Percentiles rank a stretch among this genome's conserved stretches.
phyloP scores from a whole-genome alignment of 2,329 filamentous ascomycete genomes.

The Epichloe coenophiala region DNA sequence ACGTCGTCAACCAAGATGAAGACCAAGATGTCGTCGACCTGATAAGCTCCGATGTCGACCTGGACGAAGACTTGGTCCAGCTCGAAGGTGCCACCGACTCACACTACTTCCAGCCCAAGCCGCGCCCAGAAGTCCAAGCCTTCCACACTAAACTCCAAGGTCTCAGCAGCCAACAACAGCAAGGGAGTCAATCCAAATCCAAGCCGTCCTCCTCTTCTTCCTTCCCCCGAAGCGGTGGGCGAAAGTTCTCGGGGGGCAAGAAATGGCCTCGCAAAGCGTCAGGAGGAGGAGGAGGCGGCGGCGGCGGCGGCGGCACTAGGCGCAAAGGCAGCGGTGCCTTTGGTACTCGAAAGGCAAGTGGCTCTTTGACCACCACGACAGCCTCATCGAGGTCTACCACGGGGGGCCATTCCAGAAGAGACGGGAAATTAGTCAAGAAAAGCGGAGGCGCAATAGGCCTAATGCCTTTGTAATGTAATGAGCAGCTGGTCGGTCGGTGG shows the following conservation, averaged over 20 bases:
- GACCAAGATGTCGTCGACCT: conserved; percentile 39
- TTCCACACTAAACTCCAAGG: conserved; percentile 20
- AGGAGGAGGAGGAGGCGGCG: conserved; percentile 2
- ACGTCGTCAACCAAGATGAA: conserved; percentile 3
- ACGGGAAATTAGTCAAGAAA: conserved; percentile 20
- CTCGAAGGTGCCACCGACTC: conserved; percentile 29
- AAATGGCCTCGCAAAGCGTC: conserved; percentile 16
- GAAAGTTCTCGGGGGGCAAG: conserved; percentile 15
- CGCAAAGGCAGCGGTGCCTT: conserved; percentile 13
- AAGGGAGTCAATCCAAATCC: conserved; percentile 12
- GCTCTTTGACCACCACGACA: conserved; percentile 12
- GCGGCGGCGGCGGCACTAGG: conserved; percentile 14
- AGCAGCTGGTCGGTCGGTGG: background rate
- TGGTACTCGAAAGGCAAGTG: conserved; percentile 17
- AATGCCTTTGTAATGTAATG: conserved; percentile 21
- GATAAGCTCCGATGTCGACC: conserved; percentile 31
- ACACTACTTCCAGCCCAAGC: conserved; percentile 29
- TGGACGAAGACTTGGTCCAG: conserved; percentile 23
- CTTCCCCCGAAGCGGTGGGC: conserved; percentile 14
- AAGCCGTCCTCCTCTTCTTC: conserved; percentile 11
- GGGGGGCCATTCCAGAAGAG: conserved; percentile 12
- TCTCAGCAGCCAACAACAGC: conserved; percentile 13
- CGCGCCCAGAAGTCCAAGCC: conserved; percentile 19
- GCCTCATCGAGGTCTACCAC: conserved; percentile 9
- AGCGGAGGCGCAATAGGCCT: conserved; percentile 21